These are phyloP conservation scores for Cynara cardunculus DNA, from an alignment of 129 eudicot genomes.

Conservation along the genomic window DNA sequence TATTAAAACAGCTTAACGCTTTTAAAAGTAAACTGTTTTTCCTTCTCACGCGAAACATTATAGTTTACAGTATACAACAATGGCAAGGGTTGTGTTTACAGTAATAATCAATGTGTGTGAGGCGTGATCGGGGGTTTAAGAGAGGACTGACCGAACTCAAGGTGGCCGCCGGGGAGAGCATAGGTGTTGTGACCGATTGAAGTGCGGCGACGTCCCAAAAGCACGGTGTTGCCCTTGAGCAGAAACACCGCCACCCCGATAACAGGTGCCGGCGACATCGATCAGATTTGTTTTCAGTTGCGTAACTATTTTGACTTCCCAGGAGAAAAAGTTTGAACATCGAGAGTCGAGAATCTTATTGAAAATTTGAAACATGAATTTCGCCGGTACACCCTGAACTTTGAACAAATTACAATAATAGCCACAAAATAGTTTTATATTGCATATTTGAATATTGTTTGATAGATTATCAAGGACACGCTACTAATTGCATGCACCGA, in stretches of 20 bases:
- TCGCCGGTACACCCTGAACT: background rate
- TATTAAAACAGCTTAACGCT: background rate
- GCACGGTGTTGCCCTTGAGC: conserved; percentile 48
- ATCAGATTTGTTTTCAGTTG: background rate
- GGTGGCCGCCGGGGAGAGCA: conserved; percentile 92
- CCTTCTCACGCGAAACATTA: background rate
- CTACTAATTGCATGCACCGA: too few species aligned
- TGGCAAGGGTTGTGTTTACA: background rate
- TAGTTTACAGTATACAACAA: background rate
- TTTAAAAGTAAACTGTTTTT: background rate
- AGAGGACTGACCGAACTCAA: conserved; percentile 67
- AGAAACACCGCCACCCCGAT: conserved; percentile 80
- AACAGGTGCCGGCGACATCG: conserved; percentile 35
- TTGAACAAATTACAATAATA: background rate
- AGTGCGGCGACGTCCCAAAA: conserved; percentile 79
- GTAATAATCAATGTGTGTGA: background rate
- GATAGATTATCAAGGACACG: background rate
- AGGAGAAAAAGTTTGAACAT: background rate
- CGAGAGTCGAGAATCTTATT: background rate
- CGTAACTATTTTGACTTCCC: background rate
- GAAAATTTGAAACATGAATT: background rate
- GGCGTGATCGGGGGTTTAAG: background rate
- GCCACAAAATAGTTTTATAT: background rate
- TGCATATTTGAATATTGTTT: background rate
- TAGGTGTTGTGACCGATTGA: conserved; percentile 63